A percentile compares a stretch with the other conserved stretches of the same genome.
Conservation (phyloP, 2,329 filamentous ascomycete species). For the Didymella arachidicola region DNA sequence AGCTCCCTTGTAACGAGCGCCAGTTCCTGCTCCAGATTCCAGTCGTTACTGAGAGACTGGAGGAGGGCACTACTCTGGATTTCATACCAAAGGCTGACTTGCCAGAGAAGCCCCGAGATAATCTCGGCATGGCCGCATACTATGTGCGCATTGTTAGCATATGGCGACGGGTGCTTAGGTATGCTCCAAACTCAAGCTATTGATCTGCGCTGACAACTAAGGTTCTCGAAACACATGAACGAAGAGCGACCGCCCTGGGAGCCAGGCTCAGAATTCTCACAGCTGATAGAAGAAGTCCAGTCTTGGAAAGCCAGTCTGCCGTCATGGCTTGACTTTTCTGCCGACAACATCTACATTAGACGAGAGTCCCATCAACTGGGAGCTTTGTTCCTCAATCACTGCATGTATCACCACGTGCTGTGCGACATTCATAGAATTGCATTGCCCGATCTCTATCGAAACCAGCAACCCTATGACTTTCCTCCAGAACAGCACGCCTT, state of each 20-base stretch:
- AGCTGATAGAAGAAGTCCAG: conserved; percentile 37
- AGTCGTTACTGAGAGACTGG: conserved; percentile 39
- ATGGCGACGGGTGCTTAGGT: conserved; percentile 43
- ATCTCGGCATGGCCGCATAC: conserved; percentile 44
- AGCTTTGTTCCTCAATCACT: conserved; percentile 43
- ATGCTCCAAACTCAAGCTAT: background rate
- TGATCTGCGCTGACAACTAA: conserved; percentile 6
- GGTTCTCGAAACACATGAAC: conserved; percentile 45
- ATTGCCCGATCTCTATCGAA: conserved; percentile 43
- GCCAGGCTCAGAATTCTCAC: conserved; percentile 37
- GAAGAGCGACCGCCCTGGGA: conserved; percentile 44
- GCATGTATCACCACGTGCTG: conserved; percentile 47
- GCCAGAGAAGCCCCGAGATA: conserved; percentile 41
- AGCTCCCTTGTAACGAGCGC: conserved; percentile 45
- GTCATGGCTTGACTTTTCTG: conserved; percentile 43
- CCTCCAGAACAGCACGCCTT: conserved; percentile 37
- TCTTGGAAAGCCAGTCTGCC: conserved; percentile 41
- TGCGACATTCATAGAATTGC: conserved; percentile 45
- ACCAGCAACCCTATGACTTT: conserved; percentile 41
- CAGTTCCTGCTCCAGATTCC: conserved; percentile 45
- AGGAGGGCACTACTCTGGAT: conserved; percentile 37
- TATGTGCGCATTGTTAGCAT: conserved; percentile 45
- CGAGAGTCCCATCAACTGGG: conserved; percentile 45
- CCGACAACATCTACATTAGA: conserved; percentile 47
- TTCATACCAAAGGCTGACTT: conserved; percentile 35